Conservation (phyloP, 371 early-diverging fungal genomes). For the Rhizomucor pusillus region DNA sequence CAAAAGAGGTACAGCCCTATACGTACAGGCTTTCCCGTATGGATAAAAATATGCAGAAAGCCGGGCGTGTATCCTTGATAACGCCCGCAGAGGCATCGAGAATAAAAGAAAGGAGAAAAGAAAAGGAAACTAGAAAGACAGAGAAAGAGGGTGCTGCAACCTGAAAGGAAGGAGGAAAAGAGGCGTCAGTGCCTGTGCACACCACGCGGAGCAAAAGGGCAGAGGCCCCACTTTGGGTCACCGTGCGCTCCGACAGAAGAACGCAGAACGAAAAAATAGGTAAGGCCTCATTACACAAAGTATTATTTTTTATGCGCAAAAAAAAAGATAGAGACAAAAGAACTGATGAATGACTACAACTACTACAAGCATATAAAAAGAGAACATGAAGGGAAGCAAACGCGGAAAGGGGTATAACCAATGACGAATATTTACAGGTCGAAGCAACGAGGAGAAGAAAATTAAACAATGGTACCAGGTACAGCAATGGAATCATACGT, state of each 20-base stretch:
- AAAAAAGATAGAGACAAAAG: too few relatives aligned
- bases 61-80: constrained; percentile 6
- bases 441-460: too few relatives aligned
- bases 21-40: constrained; percentile 61
- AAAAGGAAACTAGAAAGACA: neutral
- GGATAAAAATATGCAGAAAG: constrained; percentile 51
- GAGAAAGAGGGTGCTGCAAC: constrained; percentile 3
- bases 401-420: too few relatives aligned
- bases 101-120: constrained; percentile 7
- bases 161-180: neutral
- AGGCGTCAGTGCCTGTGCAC: constrained; percentile 1
- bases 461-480: constrained; percentile 8
- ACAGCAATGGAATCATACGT: constrained; percentile 38
- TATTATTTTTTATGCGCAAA: too few relatives aligned
- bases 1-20: constrained; percentile 47
- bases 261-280: too few relatives aligned
- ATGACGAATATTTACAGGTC: too few relatives aligned
- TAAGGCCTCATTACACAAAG: too few relatives aligned
- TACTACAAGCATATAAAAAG: too few relatives aligned
- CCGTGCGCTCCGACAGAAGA: too few relatives aligned
- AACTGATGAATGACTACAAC: too few relatives aligned
- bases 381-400: too few relatives aligned
- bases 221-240: too few relatives aligned
- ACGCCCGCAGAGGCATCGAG: constrained; percentile 28
- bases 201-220: neutral